Evolutionary conservation across 345 rosid genomes (phyloP).

Genomic region (Camelina laxa): DNA sequence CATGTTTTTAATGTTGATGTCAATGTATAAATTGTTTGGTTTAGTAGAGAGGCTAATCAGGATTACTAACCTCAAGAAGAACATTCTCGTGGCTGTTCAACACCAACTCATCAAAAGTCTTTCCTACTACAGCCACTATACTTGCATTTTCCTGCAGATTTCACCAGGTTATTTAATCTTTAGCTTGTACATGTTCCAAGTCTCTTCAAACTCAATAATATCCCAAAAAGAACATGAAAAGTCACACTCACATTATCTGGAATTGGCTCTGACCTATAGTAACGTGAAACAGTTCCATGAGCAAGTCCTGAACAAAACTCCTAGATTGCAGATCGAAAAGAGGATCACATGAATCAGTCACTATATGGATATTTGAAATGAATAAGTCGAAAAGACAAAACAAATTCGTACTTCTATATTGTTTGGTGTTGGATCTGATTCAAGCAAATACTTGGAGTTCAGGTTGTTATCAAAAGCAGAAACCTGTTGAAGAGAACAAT

Average conservation of each 20-base stretch:
- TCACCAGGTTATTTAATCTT: neutral
- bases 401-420: conserved; percentile 67
- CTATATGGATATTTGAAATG: conserved; percentile 14
- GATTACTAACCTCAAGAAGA: conserved; percentile 72
- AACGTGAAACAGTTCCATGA: conserved; percentile 56
- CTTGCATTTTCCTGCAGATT: conserved; percentile 63
- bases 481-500: conserved; percentile 54
- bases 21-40: neutral
- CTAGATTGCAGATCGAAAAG: conserved; percentile 44
- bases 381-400: conserved; percentile 20
- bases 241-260: conserved; percentile 76
- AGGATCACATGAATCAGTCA: neutral
- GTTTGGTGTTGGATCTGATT: conserved; percentile 62
- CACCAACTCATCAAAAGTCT: conserved; percentile 79
- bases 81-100: conserved; percentile 68
- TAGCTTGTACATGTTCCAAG: conserved; percentile 3
- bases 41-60: neutral
- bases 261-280: conserved; percentile 78
- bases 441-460: conserved; percentile 71
- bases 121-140: conserved; percentile 68
- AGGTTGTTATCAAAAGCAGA: conserved; percentile 76
- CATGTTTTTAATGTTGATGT: neutral
- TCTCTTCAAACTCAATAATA: neutral
- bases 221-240: conserved; percentile 5
- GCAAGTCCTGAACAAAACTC: conserved; percentile 71